Conservation (phyloP, 768 basidiomycete species). For the Nidularia sp. region DNA sequence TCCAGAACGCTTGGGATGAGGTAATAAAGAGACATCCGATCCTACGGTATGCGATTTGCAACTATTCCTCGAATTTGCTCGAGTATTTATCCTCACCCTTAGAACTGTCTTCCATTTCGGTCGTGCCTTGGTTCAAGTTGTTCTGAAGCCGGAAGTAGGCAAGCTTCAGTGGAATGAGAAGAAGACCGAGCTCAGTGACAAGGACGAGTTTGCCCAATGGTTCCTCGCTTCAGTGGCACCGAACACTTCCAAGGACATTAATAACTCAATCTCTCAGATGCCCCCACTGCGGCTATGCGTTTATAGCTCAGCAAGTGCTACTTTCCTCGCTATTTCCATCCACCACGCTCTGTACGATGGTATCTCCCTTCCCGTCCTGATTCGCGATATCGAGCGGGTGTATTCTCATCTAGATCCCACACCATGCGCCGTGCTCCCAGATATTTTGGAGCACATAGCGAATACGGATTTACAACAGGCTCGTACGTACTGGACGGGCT, state of each 20-base stretch:
- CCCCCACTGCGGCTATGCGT: slow-evolving; percentile 18
- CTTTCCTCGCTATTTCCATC: slow-evolving; percentile 21
- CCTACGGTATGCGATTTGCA: slow-evolving; percentile 15
- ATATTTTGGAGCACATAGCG: slow-evolving; percentile 20
- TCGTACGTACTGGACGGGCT: slow-evolving; percentile 19
- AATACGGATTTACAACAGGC: slow-evolving; percentile 14
- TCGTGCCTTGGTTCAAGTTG: slow-evolving; percentile 19
- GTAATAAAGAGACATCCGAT: slow-evolving; percentile 19
- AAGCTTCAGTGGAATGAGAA: slow-evolving; percentile 14
- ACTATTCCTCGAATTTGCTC: neutral
- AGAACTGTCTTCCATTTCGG: slow-evolving; percentile 28
- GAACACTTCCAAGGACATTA: slow-evolving; percentile 18
- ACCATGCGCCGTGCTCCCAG: slow-evolving; percentile 6
- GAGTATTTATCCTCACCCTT: neutral
- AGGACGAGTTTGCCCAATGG: slow-evolving; percentile 10
- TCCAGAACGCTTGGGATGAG: slow-evolving; percentile 29
- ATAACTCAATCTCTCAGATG: slow-evolving; percentile 16
- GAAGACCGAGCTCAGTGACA: neutral
- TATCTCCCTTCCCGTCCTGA: slow-evolving; percentile 21
- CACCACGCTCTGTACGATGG: slow-evolving; percentile 32
- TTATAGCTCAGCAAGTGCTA: slow-evolving; percentile 8
- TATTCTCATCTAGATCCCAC: slow-evolving; percentile 9
- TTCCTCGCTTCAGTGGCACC: slow-evolving; percentile 14
- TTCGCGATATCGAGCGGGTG: slow-evolving; percentile 19
- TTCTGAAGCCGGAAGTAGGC: slow-evolving; percentile 12